Evolutionary conservation across 2,329 filamentous ascomycete genomes (phyloP).

Genomic region (Colletotrichum somersetense): DNA sequence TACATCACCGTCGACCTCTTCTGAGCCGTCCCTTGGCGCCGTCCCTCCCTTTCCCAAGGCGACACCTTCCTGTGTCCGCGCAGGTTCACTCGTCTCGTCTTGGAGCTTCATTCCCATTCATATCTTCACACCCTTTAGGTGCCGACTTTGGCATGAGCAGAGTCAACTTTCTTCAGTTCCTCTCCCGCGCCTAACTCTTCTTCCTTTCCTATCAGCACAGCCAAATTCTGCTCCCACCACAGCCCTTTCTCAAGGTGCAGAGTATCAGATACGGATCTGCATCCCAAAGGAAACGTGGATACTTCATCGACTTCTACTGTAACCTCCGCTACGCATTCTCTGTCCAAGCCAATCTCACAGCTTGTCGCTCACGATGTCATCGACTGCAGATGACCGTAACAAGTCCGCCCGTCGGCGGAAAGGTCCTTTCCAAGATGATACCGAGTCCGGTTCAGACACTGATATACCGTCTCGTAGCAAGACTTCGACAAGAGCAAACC

Average conservation of each 20-base stretch:
- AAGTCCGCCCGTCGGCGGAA: background rate
- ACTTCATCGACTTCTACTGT: background rate
- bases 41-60: background rate
- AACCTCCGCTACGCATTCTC: background rate
- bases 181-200: too few relatives aligned
- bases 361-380: background rate
- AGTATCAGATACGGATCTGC: too few relatives aligned
- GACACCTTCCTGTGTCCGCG: background rate
- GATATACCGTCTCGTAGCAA: background rate
- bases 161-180: background rate
- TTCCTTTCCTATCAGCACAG: background rate
- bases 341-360: too few relatives aligned
- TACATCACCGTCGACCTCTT: background rate
- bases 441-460: background rate
- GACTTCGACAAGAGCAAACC: background rate
- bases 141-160: fast-evolving
- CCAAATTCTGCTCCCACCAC: background rate
- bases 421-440: too few relatives aligned
- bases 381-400: background rate
- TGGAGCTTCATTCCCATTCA: background rate
- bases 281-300: background rate
- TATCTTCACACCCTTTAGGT: background rate
- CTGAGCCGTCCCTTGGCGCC: background rate
- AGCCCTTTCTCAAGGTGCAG: background rate
- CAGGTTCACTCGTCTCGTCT: too few relatives aligned